Base-by-base conservation (phyloP, 2,329 filamentous ascomycete genomes). In the Boeremia exigua region DNA sequence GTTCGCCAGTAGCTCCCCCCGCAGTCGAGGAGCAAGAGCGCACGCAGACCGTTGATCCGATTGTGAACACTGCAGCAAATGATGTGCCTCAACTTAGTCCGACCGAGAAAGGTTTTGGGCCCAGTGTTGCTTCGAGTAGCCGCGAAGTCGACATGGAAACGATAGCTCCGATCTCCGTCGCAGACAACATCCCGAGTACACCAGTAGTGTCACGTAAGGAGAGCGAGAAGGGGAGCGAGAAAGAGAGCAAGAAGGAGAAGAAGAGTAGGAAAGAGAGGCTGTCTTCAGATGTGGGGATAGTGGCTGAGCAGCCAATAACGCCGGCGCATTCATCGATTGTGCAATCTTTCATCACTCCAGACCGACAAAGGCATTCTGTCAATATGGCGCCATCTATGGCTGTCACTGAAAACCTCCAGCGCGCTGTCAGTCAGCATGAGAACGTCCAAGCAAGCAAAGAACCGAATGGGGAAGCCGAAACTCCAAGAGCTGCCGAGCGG, bases 181-280 rank as follows among this genome's bases (percentile, higher is more conserved):
- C 56, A 27, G 56, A 57, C 44, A 62, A 63, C 15, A 17, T 48
- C 2, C 12, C 42, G 10, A 14, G 46, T 63, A 49, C 56, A 15
- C 56, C 68, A 49, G 40, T 55, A 54, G 42, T 66, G 28, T 53
- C 58, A 12, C 65, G 52, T 23, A 65, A 65, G 46, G 63, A 64
- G 45, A 72, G 64, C 54, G 71, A 74, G 54, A 70, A 69, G 37
- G 63, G 63, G 45, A 72, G 64, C 54, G 71, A 74, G 54, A 70
- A 69, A 34, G 67, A 68, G 29, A 69, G 69, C 48, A 68, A 70
- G 54, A 76, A 73, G 54, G 62, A 69, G 49, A 68, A 70, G 54
- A 76, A 73, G 54, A 62, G 49, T 27, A 63, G 65, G 33, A 68
- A 70, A 38, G 59, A 57, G 19, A 45, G 19, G 7, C 2, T 29